Evolutionary conservation across 306 rosid genomes (phyloP).

Genomic region (Begonia peltatifolia): DNA sequence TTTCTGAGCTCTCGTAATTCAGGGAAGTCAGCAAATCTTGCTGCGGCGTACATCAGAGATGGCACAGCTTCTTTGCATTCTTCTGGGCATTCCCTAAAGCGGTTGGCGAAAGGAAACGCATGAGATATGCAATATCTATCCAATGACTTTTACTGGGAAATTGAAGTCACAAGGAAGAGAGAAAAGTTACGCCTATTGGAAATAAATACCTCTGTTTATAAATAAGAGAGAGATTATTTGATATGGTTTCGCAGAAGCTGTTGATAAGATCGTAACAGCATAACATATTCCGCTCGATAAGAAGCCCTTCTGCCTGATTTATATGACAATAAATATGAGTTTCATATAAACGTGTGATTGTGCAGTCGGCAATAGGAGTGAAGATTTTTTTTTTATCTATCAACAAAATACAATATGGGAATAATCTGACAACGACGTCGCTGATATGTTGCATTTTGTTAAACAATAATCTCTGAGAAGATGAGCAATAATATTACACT

Average conservation of each 20-base stretch:
- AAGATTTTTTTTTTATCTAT: too few species aligned
- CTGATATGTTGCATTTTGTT: too few species aligned
- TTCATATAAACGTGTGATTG: too few species aligned
- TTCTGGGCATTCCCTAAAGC: constrained; percentile 63
- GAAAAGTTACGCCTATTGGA: not conserved
- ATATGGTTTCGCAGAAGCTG: constrained; percentile 33
- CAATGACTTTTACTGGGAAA: not conserved
- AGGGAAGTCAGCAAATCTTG: constrained; percentile 59
- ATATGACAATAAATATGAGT: not conserved
- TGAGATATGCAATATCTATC: constrained; percentile 1
- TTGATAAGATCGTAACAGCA: constrained; percentile 39
- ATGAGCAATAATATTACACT: too few species aligned
- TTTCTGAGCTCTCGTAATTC: constrained; percentile 59
- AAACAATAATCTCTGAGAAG: too few species aligned
- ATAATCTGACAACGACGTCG: too few species aligned
- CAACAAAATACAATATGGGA: too few species aligned
- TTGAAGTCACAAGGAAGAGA: too few species aligned
- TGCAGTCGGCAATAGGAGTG: too few species aligned
- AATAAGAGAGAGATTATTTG: constrained; percentile 34
- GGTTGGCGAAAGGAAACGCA: not conserved
- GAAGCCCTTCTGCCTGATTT: constrained; percentile 42
- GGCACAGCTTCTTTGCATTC: constrained; percentile 79
- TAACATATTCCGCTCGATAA: constrained; percentile 41
- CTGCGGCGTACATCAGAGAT: constrained; percentile 63
- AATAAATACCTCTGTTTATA: constrained; percentile 36